Percentiles rank a stretch among this genome's conserved stretches.
Conservation (phyloP, 495 filamentous ascomycete genomes). For the Podospora australis region DNA sequence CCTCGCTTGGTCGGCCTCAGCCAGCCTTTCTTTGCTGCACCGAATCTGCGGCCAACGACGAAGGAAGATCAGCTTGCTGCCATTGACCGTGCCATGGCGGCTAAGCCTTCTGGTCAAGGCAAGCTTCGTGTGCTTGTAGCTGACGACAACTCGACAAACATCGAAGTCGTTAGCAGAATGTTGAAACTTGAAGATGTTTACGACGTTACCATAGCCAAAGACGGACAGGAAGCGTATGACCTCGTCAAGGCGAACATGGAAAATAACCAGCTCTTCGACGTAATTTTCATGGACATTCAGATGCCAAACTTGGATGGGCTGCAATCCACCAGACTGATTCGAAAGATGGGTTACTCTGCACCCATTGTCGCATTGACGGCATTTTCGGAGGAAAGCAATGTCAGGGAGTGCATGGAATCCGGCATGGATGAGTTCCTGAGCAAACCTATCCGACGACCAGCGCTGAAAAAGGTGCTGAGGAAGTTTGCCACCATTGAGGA, state of each 20-base stretch:
- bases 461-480: slow-evolving; percentile 77
- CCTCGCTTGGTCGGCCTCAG: slow-evolving; percentile 77
- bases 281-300: slow-evolving; percentile 93
- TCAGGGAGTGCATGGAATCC: slow-evolving; percentile 73
- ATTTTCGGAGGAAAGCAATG: slow-evolving; percentile 84
- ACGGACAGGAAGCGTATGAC: slow-evolving; percentile 86
- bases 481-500: slow-evolving; percentile 52
- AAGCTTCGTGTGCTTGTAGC: slow-evolving; percentile 83
- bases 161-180: slow-evolving; percentile 71
- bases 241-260: slow-evolving; percentile 78
- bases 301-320: slow-evolving; percentile 93
- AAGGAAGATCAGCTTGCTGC: slow-evolving; percentile 35
- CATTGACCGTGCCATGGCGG: slow-evolving; percentile 44
- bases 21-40: slow-evolving; percentile 75
- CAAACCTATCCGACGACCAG: slow-evolving; percentile 80
- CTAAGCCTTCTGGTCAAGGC: slow-evolving; percentile 44
- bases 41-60: slow-evolving; percentile 31
- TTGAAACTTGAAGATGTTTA: slow-evolving; percentile 51
- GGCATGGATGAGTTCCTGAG: slow-evolving; percentile 66
- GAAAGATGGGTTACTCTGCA: slow-evolving; percentile 76
- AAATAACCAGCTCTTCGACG: slow-evolving; percentile 60
- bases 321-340: slow-evolving; percentile 79
- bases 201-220: slow-evolving; percentile 74
- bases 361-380: slow-evolving; percentile 90
- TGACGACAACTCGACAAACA: slow-evolving; percentile 92